Percentiles rank a stretch among this genome's conserved stretches.
phyloP scores from a whole-genome alignment of 371 early-diverging fungal species.

The Rhizopus delemar region DNA sequence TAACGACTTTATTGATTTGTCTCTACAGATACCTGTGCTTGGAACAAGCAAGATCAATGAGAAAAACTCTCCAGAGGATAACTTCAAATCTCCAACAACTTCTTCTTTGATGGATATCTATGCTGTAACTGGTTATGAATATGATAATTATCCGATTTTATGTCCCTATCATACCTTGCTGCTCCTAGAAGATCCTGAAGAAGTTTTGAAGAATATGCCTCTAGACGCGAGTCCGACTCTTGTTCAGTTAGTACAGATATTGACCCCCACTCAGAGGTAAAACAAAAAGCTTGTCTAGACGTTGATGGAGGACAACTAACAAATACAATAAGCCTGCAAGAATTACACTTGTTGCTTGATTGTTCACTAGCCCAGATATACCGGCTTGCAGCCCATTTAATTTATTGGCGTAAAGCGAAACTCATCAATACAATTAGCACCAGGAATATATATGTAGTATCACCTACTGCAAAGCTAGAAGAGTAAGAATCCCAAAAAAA shows the following conservation, averaged over 20 bases:
- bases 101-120: constrained; percentile 49
- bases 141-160: constrained; percentile 70
- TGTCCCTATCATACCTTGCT: constrained; percentile 87
- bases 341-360: constrained; percentile 78
- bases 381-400: constrained; percentile 84
- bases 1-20: constrained; percentile 79
- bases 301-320: too few species aligned
- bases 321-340: constrained; percentile 60
- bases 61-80: constrained; percentile 1
- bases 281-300: background rate
- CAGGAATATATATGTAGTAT: constrained; percentile 79
- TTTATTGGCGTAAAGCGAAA: constrained; percentile 89
- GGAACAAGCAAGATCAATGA: constrained; percentile 7
- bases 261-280: constrained; percentile 84
- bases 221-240: constrained; percentile 84
- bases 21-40: constrained; percentile 66
- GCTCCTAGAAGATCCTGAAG: constrained; percentile 81
- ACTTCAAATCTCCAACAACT: background rate
- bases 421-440: constrained; percentile 80
- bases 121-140: constrained; percentile 60
- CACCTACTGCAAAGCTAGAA: constrained; percentile 64
- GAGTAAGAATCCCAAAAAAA: constrained; percentile 43
- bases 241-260: constrained; percentile 80
- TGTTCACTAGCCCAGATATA: constrained; percentile 91
- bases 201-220: constrained; percentile 76